A percentile compares a stretch with the other conserved stretches of the same genome.
Evolutionary conservation across 176 grass and related monocot species (phyloP).

Genomic region (Oryza meyeriana): DNA sequence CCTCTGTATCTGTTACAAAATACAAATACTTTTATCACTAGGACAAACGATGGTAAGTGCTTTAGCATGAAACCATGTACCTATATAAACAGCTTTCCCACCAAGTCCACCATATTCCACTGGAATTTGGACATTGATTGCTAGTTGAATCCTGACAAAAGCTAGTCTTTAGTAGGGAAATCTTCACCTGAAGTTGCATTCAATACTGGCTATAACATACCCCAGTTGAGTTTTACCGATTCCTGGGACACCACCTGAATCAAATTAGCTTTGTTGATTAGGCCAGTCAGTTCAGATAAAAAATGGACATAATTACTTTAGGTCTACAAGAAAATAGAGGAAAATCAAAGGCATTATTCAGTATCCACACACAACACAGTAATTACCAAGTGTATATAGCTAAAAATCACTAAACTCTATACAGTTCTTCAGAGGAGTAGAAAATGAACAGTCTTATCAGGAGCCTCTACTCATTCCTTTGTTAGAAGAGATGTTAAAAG

Average conservation of each 20-base stretch:
- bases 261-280: slow-evolving; percentile 32
- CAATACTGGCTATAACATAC: slow-evolving; percentile 41
- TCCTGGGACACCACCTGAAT: slow-evolving; percentile 89
- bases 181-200: slow-evolving; percentile 12
- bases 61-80: slow-evolving; percentile 40
- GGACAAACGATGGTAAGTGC: not conserved
- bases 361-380: not conserved
- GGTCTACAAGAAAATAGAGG: not conserved
- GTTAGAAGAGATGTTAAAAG: not conserved
- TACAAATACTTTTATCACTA: not conserved
- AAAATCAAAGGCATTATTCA: not conserved
- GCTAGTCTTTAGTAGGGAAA: slow-evolving; percentile 15
- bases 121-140: slow-evolving; percentile 94
- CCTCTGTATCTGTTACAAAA: slow-evolving; percentile 73
- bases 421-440: not conserved
- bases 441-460: not conserved
- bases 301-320: not conserved
- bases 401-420: not conserved
- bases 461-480: not conserved
- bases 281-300: slow-evolving; percentile 18
- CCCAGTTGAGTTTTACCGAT: slow-evolving; percentile 97
- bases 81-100: slow-evolving; percentile 94
- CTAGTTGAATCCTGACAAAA: slow-evolving; percentile 83
- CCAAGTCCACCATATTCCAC: slow-evolving; percentile 78
- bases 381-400: not conserved